Evolutionary conservation across 345 rosid genomes (phyloP).

Genomic region (Citrus medica): DNA sequence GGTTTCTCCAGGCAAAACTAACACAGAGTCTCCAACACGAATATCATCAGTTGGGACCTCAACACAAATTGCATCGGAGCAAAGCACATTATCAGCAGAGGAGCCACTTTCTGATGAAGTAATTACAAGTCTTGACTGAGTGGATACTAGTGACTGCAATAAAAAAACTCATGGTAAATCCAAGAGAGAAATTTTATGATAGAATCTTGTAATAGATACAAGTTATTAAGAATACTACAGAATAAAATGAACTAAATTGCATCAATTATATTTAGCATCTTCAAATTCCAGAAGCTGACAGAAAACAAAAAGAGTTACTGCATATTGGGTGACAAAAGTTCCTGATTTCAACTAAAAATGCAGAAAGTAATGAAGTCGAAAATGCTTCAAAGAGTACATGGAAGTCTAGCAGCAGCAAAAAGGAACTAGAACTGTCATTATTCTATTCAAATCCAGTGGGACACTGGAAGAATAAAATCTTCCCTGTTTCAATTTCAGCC

Average conservation of each 20-base stretch:
- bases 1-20: slow-evolving; percentile 94
- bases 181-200: not conserved
- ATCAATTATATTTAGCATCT: slow-evolving; percentile 2
- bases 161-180: slow-evolving; percentile 16
- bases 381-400: not conserved
- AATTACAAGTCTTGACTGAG: slow-evolving; percentile 81
- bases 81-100: slow-evolving; percentile 57
- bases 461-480: not conserved
- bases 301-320: not conserved
- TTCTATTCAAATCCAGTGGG: no score
- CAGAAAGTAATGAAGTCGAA: not conserved
- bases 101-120: slow-evolving; percentile 63
- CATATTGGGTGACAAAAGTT: not conserved
- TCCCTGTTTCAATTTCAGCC: not conserved
- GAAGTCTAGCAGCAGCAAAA: not conserved
- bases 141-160: slow-evolving; percentile 86
- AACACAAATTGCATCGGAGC: slow-evolving; percentile 76
- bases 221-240: not conserved
- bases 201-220: not conserved
- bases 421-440: not conserved
- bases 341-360: not conserved
- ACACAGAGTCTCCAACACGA: slow-evolving; percentile 77
- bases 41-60: slow-evolving; percentile 85
- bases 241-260: not conserved
- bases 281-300: not conserved